Evolutionary conservation across 345 rosid genomes (phyloP).

Genomic region (Citrus medica): DNA sequence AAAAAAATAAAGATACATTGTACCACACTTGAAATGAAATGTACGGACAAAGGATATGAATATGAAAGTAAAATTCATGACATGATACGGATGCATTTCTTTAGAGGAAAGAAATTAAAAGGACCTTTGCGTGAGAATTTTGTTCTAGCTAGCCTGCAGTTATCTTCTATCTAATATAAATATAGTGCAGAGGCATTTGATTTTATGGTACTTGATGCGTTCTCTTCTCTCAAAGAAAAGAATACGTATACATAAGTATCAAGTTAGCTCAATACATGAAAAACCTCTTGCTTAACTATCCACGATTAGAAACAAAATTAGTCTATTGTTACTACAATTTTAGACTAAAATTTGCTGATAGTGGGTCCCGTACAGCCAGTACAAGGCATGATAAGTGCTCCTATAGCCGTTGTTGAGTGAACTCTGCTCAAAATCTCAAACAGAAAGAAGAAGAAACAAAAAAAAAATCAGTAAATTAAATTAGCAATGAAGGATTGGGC

Average conservation of each 20-base stretch:
- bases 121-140: slow-evolving; percentile 25
- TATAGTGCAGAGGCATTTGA: no score
- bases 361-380: background rate
- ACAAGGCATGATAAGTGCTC: background rate
- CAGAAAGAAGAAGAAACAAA: background rate
- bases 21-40: no score
- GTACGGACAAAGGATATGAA: no score
- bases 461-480: background rate
- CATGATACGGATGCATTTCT: background rate
- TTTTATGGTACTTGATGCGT: background rate
- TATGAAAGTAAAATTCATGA: background rate
- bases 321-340: no score
- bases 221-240: background rate
- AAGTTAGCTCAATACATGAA: background rate
- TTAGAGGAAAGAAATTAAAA: background rate
- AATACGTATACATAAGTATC: background rate
- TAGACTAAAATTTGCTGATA: no score
- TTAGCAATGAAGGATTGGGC: slow-evolving; percentile 54
- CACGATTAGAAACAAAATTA: no score
- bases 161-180: background rate
- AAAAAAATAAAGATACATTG: no score
- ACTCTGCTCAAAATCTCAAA: background rate
- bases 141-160: background rate
- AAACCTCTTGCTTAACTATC: no score
- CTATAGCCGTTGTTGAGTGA: background rate